Base-by-base conservation (phyloP, 1,284 basidiomycete genomes). In the Neotropicomus parvogracilis region DNA sequence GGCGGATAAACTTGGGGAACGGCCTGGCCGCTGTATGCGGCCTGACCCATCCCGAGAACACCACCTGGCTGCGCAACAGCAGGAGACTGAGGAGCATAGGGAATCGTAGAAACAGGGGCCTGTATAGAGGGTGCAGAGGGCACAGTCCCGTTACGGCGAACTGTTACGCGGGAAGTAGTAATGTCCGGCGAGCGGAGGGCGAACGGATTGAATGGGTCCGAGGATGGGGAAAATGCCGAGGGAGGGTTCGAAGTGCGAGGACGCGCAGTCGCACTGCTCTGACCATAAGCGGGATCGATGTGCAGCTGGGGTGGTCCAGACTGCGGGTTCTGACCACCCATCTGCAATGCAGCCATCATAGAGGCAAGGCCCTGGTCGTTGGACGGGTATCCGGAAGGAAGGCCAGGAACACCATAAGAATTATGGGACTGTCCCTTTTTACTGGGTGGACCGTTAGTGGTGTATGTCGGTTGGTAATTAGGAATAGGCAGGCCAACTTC, bases 401-500 rank as follows among this genome's bases (percentile, higher is more conserved):
- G 69, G 4, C 85, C 85, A 31, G 85, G 83, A 55, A 88, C 77
- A 40, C 79, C 80, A 56, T 76, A 85, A 37, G 73, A 74, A 53
- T 63, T 75, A 56, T 81, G 79, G 33, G 75, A 59, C n/a, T 74
- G 72, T 44, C 75, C 73, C 67, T 88, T 87, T 70, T 88, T 88
- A 46, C 81, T 79, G 28, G 79, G 73, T 6, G 83, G 79, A 46
- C 80, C 71, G 53, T 80, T 83, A 52, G 77, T 79, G 13, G 79
- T 73, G 66, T 88, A 90, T 17, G 83, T 82, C 9, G 87, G 83
- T 66, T 88, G 85, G 70, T 88, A 83, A 70, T 84, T 89, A 44
- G 90, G 89, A 33, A 93, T 85, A 7, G 91, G 91, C 40, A 97
- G 71, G 11, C 94, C 94, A 54, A 97, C 91, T 70, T 95, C 93